phyloP scores from a whole-genome alignment of 371 early-diverging fungal genomes.

The Umbelopsis sp. region DNA sequence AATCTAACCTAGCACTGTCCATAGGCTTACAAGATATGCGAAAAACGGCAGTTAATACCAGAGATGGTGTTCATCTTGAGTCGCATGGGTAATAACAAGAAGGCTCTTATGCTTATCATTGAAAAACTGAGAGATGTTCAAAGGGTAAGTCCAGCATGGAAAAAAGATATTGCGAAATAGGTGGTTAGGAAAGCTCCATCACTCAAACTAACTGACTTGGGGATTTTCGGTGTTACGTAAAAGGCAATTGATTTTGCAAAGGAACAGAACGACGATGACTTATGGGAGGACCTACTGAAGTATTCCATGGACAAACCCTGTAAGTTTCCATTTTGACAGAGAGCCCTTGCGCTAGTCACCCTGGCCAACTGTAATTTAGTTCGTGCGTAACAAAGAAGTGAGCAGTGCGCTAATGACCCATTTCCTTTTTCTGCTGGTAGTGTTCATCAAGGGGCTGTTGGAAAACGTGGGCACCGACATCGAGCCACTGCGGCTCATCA shows the following conservation, averaged over 20 bases:
- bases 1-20: neutral
- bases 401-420: too few relatives aligned
- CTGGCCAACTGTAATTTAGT: neutral
- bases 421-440: slow-evolving; percentile 35
- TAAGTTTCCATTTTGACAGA: slow-evolving; percentile 36
- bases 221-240: neutral
- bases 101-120: slow-evolving; percentile 91
- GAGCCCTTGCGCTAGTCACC: too few relatives aligned
- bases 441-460: slow-evolving; percentile 87
- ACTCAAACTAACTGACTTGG: neutral
- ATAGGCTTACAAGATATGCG: slow-evolving; percentile 86
- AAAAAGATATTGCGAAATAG: neutral
- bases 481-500: slow-evolving; percentile 80
- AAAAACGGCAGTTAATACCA: slow-evolving; percentile 83
- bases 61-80: slow-evolving; percentile 96
- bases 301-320: slow-evolving; percentile 89
- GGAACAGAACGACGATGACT: slow-evolving; percentile 92
- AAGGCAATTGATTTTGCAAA: slow-evolving; percentile 97
- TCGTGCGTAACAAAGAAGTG: neutral
- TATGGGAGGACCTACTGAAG: slow-evolving; percentile 93
- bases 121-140: slow-evolving; percentile 87
- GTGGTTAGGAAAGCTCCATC: neutral
- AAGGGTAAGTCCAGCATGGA: slow-evolving; percentile 50
- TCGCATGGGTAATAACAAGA: slow-evolving; percentile 95
- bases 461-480: slow-evolving; percentile 87